A percentile compares a stretch with the other conserved stretches of the same genome.
These are phyloP conservation scores for Rhinocladiella similis DNA, from an alignment of 2,329 filamentous ascomycete genomes.

Conservation along the genomic window DNA sequence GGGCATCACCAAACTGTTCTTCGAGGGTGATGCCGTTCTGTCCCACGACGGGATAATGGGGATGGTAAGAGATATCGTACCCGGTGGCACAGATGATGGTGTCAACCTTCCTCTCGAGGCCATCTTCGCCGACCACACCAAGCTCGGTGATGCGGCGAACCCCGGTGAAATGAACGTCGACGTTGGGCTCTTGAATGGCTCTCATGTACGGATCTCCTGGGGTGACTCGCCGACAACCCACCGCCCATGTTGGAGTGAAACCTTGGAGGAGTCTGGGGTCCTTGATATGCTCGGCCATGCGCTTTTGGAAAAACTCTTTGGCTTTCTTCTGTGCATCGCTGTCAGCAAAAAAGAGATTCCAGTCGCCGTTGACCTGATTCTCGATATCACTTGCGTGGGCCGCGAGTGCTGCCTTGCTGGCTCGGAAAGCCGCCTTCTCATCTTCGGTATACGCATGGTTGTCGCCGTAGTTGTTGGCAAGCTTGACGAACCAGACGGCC, in stretches of 20 bases:
- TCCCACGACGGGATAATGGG: conserved; percentile 43
- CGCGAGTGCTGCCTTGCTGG: conserved; percentile 41
- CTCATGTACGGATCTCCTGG: conserved; percentile 51
- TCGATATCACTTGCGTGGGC: conserved; percentile 48
- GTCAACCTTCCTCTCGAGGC: conserved; percentile 33
- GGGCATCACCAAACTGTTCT: conserved; percentile 44
- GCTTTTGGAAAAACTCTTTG: conserved; percentile 38
- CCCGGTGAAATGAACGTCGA: conserved; percentile 51
- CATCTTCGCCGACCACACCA: conserved; percentile 38
- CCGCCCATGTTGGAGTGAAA: conserved; percentile 41
- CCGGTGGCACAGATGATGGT: conserved; percentile 38
- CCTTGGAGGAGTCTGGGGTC: conserved; percentile 49
- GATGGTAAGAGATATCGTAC: conserved; percentile 41
- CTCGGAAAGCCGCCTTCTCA: conserved; percentile 40
- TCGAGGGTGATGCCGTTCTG: conserved; percentile 40
- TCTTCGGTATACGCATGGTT: conserved; percentile 44
- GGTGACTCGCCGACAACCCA: conserved; percentile 47
- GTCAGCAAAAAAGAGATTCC: conserved; percentile 46
- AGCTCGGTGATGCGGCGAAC: conserved; percentile 47
- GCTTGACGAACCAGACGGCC: conserved; percentile 36
- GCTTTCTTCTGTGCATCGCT: conserved; percentile 41
- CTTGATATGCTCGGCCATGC: conserved; percentile 53
- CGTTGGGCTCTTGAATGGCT: conserved; percentile 50
- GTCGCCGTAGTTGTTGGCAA: conserved; percentile 46
- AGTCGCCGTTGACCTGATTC: conserved; percentile 47